Conservation (phyloP, 768 basidiomycete genomes). For the Antrodiella citrinella region DNA sequence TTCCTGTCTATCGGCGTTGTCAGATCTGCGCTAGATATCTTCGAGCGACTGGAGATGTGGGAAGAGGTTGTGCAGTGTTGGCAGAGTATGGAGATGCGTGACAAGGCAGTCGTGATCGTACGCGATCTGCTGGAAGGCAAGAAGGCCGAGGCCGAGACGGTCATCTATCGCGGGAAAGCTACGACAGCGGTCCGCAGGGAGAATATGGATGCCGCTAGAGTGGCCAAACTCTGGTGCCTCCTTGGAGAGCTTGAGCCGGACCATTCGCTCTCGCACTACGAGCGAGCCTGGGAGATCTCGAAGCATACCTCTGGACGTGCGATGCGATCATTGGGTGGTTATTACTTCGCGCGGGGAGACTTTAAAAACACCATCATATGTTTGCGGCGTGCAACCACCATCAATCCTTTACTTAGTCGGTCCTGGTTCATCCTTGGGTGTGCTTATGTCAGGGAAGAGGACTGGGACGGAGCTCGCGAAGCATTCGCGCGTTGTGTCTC, state of each 20-base stretch:
- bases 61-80: conserved; percentile 92
- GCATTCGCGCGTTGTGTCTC: conserved; percentile 82
- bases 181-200: conserved; percentile 32
- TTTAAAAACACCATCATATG: conserved; percentile 57
- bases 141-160: conserved; percentile 74
- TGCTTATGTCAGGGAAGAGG: conserved; percentile 70
- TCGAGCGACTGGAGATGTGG: conserved; percentile 96
- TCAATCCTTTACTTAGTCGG: conserved; percentile 81
- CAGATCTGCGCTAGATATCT: conserved; percentile 88
- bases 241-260: conserved; percentile 86
- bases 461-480: conserved; percentile 77
- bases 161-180: conserved; percentile 54
- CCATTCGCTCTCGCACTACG: conserved; percentile 65
- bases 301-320: conserved; percentile 76
- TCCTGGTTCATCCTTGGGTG: conserved; percentile 99
- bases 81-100: conserved; percentile 69
- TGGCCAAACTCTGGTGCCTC: conserved; percentile 92
- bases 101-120: conserved; percentile 75
- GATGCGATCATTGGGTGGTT: conserved; percentile 85
- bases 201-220: conserved; percentile 54
- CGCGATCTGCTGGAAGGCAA: conserved; percentile 77
- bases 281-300: conserved; percentile 79
- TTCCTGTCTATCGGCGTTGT: conserved; percentile 83
- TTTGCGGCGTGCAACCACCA: conserved; percentile 67
- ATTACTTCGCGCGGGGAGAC: conserved; percentile 62